Conservation (phyloP, 73 alveolate genomes). For the Tetrahymena malaccensis region DNA sequence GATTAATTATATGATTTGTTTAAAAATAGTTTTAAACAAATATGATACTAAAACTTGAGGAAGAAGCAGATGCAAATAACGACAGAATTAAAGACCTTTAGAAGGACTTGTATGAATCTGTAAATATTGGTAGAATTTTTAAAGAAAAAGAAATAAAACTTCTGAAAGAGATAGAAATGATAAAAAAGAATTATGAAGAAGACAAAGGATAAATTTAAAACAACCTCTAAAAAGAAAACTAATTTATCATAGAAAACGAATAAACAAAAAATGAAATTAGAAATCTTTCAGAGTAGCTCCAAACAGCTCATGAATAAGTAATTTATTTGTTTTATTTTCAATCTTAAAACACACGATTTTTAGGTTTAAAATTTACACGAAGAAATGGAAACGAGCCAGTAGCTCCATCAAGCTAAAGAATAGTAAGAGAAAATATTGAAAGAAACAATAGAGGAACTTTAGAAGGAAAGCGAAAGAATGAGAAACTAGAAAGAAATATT, state of each 20-base stretch:
- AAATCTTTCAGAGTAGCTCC: background rate
- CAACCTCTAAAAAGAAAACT: background rate
- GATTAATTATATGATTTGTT: background rate
- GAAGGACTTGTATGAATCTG: background rate
- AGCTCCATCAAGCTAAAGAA: background rate
- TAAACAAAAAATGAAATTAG: background rate
- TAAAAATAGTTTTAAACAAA: background rate
- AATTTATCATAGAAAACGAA: background rate
- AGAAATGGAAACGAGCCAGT: background rate
- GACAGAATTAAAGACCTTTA: background rate
- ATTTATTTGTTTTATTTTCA: background rate
- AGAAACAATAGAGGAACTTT: background rate
- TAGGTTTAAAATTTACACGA: background rate
- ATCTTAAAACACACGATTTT: background rate
- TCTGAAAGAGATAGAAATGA: background rate
- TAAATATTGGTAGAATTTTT: background rate
- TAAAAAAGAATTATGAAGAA: background rate
- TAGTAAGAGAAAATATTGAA: background rate
- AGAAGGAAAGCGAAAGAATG: background rate
- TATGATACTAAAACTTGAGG: background rate
- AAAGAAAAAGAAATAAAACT: background rate
- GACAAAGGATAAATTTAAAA: background rate
- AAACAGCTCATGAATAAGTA: background rate
- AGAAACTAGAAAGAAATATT: background rate
- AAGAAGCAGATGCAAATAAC: background rate